Conservation (phyloP, 2,329 filamentous ascomycete genomes). For the Ceratocystis smalleyi region DNA sequence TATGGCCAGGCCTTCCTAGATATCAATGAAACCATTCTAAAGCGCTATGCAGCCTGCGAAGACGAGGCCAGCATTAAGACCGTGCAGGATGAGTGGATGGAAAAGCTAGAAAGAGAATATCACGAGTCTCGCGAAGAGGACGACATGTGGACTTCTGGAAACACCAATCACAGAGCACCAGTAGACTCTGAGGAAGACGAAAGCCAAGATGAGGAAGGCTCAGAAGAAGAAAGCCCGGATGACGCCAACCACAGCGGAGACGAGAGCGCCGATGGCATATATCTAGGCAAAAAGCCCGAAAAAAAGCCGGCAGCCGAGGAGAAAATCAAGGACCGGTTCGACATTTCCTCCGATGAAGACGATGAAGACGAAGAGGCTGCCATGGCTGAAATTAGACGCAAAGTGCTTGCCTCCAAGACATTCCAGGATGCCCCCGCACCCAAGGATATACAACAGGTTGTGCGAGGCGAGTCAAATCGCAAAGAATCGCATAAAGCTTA, state of each 20-base stretch:
- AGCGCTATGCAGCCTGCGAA: slow-evolving; percentile 68
- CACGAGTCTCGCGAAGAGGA: slow-evolving; percentile 57
- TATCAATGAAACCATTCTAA: slow-evolving; percentile 72
- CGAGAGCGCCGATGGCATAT: slow-evolving; percentile 41
- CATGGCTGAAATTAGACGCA: slow-evolving; percentile 82
- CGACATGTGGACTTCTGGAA: slow-evolving; percentile 83
- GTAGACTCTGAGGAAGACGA: slow-evolving; percentile 42
- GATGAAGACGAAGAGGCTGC: slow-evolving; percentile 67
- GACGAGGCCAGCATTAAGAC: slow-evolving; percentile 72
- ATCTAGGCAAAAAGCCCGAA: slow-evolving; percentile 40
- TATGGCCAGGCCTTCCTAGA: slow-evolving; percentile 81
- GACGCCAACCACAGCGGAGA: slow-evolving; percentile 30
- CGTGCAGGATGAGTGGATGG: slow-evolving; percentile 76
- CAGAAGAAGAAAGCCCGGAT: slow-evolving; percentile 34
- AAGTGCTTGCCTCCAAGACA: slow-evolving; percentile 80
- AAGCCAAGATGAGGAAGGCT: slow-evolving; percentile 34
- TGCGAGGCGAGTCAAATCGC: slow-evolving; percentile 1
- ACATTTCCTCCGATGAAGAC: slow-evolving; percentile 69
- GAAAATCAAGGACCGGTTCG: slow-evolving; percentile 47
- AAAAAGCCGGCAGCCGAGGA: slow-evolving; percentile 18
- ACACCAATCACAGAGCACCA: slow-evolving; percentile 54
- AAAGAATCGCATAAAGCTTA: slow-evolving; percentile 28
- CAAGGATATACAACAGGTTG: slow-evolving; percentile 30
- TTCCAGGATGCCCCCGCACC: slow-evolving; percentile 39
- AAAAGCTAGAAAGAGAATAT: slow-evolving; percentile 79